Evolutionary conservation across 2,329 filamentous ascomycete species (phyloP).

Genomic region (Talaromyces sp.): DNA sequence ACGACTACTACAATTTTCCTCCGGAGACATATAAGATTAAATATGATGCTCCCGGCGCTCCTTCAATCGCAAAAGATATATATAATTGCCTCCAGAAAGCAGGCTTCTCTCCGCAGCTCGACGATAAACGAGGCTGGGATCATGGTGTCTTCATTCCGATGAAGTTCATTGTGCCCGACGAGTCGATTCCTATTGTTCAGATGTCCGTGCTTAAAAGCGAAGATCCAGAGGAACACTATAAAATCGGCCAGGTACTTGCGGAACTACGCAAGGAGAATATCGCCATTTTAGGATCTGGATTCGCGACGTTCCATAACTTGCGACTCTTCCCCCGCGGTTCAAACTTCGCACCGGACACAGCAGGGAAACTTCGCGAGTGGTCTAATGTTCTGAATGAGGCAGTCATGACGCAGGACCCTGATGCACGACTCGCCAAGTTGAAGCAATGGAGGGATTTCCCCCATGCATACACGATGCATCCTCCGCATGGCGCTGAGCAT

Average conservation of each 20-base stretch:
- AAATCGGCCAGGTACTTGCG: conserved; percentile 15
- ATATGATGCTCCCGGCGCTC: conserved; percentile 16
- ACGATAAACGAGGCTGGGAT: conserved; percentile 17
- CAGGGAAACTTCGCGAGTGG: conserved; percentile 13
- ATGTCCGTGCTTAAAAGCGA: conserved; percentile 18
- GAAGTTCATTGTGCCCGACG: conserved; percentile 13
- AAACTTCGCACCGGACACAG: neutral
- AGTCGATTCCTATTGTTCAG: conserved; percentile 16
- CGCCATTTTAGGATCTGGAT: conserved; percentile 17
- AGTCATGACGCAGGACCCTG: conserved; percentile 10
- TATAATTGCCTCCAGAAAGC: conserved; percentile 12
- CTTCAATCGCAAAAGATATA: conserved; percentile 14
- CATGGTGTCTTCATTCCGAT: conserved; percentile 19
- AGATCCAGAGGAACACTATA: conserved; percentile 14
- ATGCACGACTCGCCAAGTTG: conserved; percentile 14
- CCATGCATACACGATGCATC: conserved; percentile 16
- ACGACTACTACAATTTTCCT: conserved; percentile 18
- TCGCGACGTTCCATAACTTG: conserved; percentile 17
- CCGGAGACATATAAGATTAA: conserved; percentile 17
- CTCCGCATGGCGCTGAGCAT: conserved; percentile 15
- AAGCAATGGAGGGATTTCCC: conserved; percentile 17
- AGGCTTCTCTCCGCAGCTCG: conserved; percentile 13
- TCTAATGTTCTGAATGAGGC: conserved; percentile 13
- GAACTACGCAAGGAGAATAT: conserved; percentile 17
- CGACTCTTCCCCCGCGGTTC: conserved; percentile 11